A percentile compares a stretch with the other conserved stretches of the same genome.
Conservation (phyloP, 2,329 filamentous ascomycete species). For the Aspergillus fumigatus region DNA sequence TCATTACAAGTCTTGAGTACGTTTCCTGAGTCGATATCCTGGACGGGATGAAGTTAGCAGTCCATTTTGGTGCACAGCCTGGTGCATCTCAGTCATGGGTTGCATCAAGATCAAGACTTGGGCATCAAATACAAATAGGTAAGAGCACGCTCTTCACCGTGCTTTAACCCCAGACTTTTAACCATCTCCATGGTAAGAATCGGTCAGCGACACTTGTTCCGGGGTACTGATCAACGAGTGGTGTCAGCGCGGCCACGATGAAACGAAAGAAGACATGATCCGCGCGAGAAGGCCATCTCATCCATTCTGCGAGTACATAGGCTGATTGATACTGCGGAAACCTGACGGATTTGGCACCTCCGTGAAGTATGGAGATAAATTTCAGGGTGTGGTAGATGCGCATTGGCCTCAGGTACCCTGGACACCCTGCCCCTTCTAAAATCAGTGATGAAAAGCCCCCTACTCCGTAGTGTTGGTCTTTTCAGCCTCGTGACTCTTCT, state of each 20-base stretch:
- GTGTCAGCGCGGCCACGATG: not conserved
- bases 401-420: too few species aligned
- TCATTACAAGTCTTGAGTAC: not conserved
- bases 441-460: too few species aligned
- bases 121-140: too few species aligned
- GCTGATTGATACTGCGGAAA: not conserved
- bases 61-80: too few species aligned
- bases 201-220: not conserved
- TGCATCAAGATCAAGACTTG: too few species aligned
- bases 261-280: not conserved
- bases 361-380: not conserved
- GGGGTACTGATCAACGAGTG: not conserved
- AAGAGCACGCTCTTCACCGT: not conserved
- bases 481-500: not conserved
- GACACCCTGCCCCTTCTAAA: not conserved
- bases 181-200: not conserved
- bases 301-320: not conserved
- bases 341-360: not conserved
- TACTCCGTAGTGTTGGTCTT: not conserved
- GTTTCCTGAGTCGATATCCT: not conserved
- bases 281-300: not conserved
- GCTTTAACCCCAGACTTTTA: not conserved
- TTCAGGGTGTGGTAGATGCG: not conserved
- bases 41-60: not conserved
- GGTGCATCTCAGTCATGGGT: too few species aligned